Evolutionary conservation across 345 rosid genomes (phyloP).

Genomic region (Eucalyptus cloeziana): DNA sequence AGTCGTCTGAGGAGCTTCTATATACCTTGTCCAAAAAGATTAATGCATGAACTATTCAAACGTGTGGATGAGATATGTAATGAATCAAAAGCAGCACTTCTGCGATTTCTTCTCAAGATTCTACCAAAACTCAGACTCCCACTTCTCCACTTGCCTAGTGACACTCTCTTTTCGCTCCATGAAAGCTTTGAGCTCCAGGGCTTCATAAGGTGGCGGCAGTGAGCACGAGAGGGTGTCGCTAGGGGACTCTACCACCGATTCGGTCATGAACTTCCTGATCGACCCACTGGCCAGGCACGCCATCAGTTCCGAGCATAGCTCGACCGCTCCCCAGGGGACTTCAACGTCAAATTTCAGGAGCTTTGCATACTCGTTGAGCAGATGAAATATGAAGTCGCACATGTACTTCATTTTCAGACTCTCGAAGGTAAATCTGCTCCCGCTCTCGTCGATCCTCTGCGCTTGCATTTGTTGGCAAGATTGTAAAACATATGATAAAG

Average conservation of each 20-base stretch:
- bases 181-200: conserved; percentile 13
- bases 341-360: conserved; percentile 41
- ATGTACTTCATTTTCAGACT: conserved; percentile 51
- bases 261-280: conserved; percentile 36
- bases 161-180: conserved; percentile 10
- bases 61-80: too few relatives aligned
- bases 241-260: conserved; percentile 51
- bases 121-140: conserved; percentile 36
- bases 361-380: conserved; percentile 44
- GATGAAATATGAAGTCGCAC: conserved; percentile 74
- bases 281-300: conserved; percentile 35
- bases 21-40: neutral
- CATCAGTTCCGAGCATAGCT: conserved; percentile 47
- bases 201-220: conserved; percentile 53
- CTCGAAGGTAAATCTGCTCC: conserved; percentile 32
- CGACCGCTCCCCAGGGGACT: conserved; percentile 18
- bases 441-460: conserved; percentile 40
- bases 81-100: neutral
- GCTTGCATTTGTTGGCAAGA: conserved; percentile 21
- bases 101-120: conserved; percentile 7
- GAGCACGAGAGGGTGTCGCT: conserved; percentile 39
- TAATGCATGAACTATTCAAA: neutral
- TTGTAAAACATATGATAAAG: too few relatives aligned
- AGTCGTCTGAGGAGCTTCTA: too few relatives aligned
- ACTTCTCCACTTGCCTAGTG: conserved; percentile 8